Evolutionary conservation across 1,139 yeast genomes (phyloP).

Genomic region (Lodderomyces metapsilosis): DNA sequence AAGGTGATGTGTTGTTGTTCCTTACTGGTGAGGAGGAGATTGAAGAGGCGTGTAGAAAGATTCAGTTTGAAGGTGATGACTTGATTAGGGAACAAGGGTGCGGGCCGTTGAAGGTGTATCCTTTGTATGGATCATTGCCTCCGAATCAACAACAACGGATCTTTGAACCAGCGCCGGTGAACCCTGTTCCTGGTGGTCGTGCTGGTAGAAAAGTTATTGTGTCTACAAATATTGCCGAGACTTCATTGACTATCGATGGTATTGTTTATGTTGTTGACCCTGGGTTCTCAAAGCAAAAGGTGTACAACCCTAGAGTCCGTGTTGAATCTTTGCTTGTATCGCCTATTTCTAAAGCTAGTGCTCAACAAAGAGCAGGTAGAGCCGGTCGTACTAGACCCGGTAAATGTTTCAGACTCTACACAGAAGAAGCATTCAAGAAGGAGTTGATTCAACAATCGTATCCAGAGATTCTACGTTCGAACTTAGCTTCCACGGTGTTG

Average conservation of each 20-base stretch:
- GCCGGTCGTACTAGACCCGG: slow-evolving; percentile 99
- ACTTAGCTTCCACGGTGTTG: slow-evolving; percentile 86
- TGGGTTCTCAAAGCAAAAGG: slow-evolving; percentile 95
- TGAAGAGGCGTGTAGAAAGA: slow-evolving; percentile 92
- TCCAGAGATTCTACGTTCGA: slow-evolving; percentile 91
- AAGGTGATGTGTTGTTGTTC: slow-evolving; percentile 86
- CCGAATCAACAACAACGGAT: slow-evolving; percentile 93
- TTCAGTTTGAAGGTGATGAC: slow-evolving; percentile 84
- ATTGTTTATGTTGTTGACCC: slow-evolving; percentile 97
- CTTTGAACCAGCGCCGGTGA: slow-evolving; percentile 83
- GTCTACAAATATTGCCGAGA: slow-evolving; percentile 97
- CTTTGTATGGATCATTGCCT: slow-evolving; percentile 93
- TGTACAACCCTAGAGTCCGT: slow-evolving; percentile 92
- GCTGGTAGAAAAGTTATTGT: slow-evolving; percentile 93
- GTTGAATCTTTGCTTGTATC: slow-evolving; percentile 93
- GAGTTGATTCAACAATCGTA: slow-evolving; percentile 93
- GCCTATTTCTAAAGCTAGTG: slow-evolving; percentile 95
- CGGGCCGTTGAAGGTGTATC: slow-evolving; percentile 88
- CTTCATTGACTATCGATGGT: slow-evolving; percentile 96
- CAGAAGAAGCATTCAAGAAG: slow-evolving; percentile 94
- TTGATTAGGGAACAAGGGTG: slow-evolving; percentile 82
- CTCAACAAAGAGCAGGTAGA: slow-evolving; percentile 99
- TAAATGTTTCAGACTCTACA: slow-evolving; percentile 91
- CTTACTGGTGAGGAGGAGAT: slow-evolving; percentile 98
- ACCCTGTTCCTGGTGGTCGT: slow-evolving; percentile 60